These are phyloP conservation scores for Scheffersomyces lignicola DNA, from an alignment of 1,139 yeast species.

Conservation along the genomic window DNA sequence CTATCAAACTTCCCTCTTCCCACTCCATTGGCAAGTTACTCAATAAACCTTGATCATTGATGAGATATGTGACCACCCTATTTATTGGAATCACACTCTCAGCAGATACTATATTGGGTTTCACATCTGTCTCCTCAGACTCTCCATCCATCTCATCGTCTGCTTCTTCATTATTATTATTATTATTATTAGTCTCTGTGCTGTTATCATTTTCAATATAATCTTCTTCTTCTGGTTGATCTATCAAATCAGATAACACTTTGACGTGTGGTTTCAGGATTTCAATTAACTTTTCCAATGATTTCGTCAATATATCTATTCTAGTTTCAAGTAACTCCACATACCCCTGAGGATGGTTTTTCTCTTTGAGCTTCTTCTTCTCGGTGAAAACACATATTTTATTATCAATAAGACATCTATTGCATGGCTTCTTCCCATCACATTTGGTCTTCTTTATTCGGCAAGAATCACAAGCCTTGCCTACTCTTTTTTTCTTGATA, in stretches of 20 bases:
- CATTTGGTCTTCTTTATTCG: slow-evolving; percentile 74
- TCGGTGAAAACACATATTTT: slow-evolving; percentile 76
- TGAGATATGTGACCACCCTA: slow-evolving; percentile 45
- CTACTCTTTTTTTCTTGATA: slow-evolving; percentile 64
- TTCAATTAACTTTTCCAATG: slow-evolving; percentile 45
- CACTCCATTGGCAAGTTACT: slow-evolving; percentile 43
- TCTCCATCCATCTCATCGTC: slow-evolving; percentile 7
- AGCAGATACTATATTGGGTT: background rate
- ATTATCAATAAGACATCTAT: slow-evolving; percentile 66
- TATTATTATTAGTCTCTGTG: slow-evolving; percentile 3
- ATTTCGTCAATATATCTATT: slow-evolving; percentile 58
- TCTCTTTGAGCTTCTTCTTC: slow-evolving; percentile 61
- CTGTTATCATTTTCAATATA: slow-evolving; percentile 5
- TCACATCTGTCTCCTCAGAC: slow-evolving; percentile 8
- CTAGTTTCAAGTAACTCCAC: slow-evolving; percentile 72
- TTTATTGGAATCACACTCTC: slow-evolving; percentile 46
- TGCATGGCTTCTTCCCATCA: slow-evolving; percentile 77
- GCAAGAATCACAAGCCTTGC: slow-evolving; percentile 82
- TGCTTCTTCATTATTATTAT: slow-evolving; percentile 8
- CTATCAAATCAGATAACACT: slow-evolving; percentile 14
- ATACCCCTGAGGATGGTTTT: slow-evolving; percentile 62
- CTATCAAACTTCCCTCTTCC: slow-evolving; percentile 45
- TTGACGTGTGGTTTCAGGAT: slow-evolving; percentile 37
- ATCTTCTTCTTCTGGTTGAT: background rate
- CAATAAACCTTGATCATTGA: slow-evolving; percentile 37